Evolutionary conservation across 1,284 basidiomycete species (phyloP).

Genomic region (Chalciporus sp.): DNA sequence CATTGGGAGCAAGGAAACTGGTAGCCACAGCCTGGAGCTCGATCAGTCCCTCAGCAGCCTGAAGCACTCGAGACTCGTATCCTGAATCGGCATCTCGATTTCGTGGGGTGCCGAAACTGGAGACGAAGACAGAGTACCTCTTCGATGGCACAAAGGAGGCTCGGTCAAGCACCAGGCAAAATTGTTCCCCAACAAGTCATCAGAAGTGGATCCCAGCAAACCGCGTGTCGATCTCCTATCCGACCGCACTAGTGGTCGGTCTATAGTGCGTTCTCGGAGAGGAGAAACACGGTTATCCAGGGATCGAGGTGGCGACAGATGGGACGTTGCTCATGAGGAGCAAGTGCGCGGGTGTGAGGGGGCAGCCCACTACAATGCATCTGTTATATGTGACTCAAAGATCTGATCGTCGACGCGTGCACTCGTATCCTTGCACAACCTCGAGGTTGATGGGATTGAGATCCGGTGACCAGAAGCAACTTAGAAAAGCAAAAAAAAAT

Average conservation of each 20-base stretch:
- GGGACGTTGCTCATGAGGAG: background rate
- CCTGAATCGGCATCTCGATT: slow-evolving; percentile 7
- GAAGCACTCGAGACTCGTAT: slow-evolving; percentile 4
- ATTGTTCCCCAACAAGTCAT: too few relatives aligned
- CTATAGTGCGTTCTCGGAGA: background rate
- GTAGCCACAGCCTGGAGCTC: background rate
- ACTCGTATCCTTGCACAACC: background rate
- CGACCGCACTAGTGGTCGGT: background rate
- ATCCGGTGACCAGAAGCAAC: background rate
- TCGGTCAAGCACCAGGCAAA: background rate
- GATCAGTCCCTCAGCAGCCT: background rate
- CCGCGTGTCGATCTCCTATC: background rate
- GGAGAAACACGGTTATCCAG: background rate
- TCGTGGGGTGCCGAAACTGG: slow-evolving; percentile 9
- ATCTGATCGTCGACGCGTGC: background rate
- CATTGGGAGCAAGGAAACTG: background rate
- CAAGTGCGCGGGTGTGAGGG: background rate
- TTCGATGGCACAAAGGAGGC: background rate
- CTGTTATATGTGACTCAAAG: background rate
- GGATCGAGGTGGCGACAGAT: background rate
- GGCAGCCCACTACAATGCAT: background rate
- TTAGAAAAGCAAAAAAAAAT: background rate
- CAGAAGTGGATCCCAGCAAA: background rate
- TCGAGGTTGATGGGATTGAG: background rate
- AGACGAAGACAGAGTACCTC: slow-evolving; percentile 5